These are phyloP conservation scores for Volvariella volvacea DNA, from an alignment of 1,284 basidiomycete species.

Conservation along the genomic window DNA sequence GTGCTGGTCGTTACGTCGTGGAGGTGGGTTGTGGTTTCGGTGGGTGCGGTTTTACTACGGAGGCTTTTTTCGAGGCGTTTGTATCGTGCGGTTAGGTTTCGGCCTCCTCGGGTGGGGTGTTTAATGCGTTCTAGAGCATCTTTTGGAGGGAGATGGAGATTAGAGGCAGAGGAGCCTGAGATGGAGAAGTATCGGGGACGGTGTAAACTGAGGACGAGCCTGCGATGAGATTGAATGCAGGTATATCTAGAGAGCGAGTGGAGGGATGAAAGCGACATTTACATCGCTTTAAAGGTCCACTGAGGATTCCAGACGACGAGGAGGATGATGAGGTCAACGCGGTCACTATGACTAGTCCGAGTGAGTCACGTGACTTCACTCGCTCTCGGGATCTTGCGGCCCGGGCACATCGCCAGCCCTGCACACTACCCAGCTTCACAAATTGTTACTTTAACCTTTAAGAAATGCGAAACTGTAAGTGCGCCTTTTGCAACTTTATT, in stretches of 20 bases:
- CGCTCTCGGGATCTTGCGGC: no score
- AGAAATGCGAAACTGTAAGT: no score
- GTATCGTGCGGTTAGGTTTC: constrained; percentile 42
- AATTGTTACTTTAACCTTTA: no score
- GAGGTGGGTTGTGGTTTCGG: background rate
- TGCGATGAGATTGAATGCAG: background rate
- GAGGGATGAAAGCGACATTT: no score
- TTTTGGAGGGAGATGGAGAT: background rate
- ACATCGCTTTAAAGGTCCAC: no score
- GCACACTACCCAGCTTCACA: no score
- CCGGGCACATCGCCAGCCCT: no score
- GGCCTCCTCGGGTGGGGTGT: constrained; percentile 20
- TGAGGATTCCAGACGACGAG: no score
- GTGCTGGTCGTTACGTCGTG: background rate
- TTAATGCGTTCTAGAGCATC: constrained; percentile 1
- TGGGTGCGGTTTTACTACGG: constrained; percentile 35
- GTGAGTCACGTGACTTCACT: no score
- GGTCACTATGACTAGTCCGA: no score
- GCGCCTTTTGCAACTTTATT: no score
- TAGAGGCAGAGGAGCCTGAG: background rate
- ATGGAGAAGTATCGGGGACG: background rate
- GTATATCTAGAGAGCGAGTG: background rate
- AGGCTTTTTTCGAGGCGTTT: constrained; percentile 47
- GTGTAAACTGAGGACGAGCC: background rate
- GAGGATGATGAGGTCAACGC: no score